Evolutionary conservation across 2,329 filamentous ascomycete species (phyloP).

Genomic region (Pyricularia grisea): DNA sequence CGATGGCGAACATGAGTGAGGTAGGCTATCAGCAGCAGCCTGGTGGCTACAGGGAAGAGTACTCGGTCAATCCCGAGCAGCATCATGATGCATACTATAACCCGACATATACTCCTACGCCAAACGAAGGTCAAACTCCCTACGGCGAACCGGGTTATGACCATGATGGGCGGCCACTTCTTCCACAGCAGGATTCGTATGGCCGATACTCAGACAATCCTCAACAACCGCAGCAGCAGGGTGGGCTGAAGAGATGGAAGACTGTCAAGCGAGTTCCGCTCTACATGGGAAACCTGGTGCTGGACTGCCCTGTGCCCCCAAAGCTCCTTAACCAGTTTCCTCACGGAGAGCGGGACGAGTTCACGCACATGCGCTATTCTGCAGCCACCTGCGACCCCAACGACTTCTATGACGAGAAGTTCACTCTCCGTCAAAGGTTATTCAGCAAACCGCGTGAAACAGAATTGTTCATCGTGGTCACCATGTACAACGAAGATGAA

Average conservation of each 20-base stretch:
- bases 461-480: slow-evolving; percentile 91
- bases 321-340: slow-evolving; percentile 78
- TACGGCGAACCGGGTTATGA: slow-evolving; percentile 43
- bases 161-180: slow-evolving; percentile 65
- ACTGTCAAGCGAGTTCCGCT: slow-evolving; percentile 97
- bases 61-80: slow-evolving; percentile 70
- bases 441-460: slow-evolving; percentile 90
- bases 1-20: slow-evolving; percentile 35
- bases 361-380: slow-evolving; percentile 87
- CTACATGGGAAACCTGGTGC: slow-evolving; percentile 91
- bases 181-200: slow-evolving; percentile 50
- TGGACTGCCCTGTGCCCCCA: slow-evolving; percentile 92
- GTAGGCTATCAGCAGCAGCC: slow-evolving; percentile 32
- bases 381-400: slow-evolving; percentile 90
- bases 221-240: slow-evolving; percentile 37
- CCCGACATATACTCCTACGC: slow-evolving; percentile 66
- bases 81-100: slow-evolving; percentile 86
- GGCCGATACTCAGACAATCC: slow-evolving; percentile 34
- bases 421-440: slow-evolving; percentile 82
- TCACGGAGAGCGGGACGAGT: slow-evolving; percentile 86
- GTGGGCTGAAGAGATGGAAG: slow-evolving; percentile 81
- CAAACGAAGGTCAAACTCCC: slow-evolving; percentile 34
- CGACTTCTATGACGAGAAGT: slow-evolving; percentile 80
- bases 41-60: slow-evolving; percentile 51
- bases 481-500: slow-evolving; percentile 99